Conservation (phyloP, 2,329 filamentous ascomycete genomes). For the Pseudogymnoascus pannorum region DNA sequence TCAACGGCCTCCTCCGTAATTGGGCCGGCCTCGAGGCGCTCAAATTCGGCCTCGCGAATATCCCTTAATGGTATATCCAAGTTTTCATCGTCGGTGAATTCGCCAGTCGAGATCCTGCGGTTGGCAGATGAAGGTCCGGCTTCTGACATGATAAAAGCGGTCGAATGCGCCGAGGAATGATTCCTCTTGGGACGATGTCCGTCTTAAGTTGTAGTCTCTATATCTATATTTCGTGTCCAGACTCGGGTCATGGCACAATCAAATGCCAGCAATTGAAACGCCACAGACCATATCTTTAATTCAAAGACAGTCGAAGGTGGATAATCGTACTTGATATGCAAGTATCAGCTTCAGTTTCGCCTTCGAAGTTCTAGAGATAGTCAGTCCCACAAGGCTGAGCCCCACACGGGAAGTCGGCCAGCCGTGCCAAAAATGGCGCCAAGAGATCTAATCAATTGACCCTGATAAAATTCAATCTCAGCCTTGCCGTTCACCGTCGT, state of each 20-base stretch:
- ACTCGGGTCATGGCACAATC: neutral
- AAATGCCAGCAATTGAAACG: conserved; percentile 4
- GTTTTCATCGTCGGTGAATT: conserved; percentile 3
- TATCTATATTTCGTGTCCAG: neutral
- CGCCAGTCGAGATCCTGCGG: neutral
- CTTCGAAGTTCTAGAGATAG: neutral
- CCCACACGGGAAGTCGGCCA: conserved; percentile 3
- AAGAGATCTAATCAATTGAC: conserved; percentile 8
- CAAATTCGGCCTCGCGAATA: conserved; percentile 3
- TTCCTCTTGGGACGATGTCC: neutral
- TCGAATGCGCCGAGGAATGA: neutral
- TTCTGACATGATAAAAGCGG: neutral
- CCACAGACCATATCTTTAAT: neutral
- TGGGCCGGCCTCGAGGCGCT: neutral
- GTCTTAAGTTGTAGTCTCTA: neutral
- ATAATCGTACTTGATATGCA: neutral
- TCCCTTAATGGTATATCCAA: neutral
- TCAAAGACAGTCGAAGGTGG: neutral
- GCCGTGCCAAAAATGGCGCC: neutral
- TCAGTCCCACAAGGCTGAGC: conserved; percentile 3
- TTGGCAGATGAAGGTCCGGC: neutral
- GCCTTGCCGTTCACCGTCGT: conserved; percentile 7
- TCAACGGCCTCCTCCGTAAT: neutral
- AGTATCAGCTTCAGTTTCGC: neutral
- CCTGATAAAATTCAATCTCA: conserved; percentile 7